A percentile compares a stretch with the other conserved stretches of the same genome.
Conservation (phyloP, 2,329 filamentous ascomycete genomes). For the Spiromastix sp. region DNA sequence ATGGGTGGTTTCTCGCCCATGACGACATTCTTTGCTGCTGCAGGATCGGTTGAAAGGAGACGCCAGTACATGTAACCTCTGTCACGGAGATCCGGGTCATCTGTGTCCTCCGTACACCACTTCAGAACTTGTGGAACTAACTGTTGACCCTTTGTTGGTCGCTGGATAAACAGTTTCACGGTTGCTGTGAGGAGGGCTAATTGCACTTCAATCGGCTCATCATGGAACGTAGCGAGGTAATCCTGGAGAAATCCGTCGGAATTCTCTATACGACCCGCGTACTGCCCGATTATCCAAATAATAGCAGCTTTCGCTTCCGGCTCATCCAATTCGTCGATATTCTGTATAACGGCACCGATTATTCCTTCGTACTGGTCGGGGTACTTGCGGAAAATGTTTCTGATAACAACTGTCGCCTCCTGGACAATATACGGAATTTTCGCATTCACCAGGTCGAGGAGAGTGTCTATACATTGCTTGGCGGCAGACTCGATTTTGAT, state of each 20-base stretch:
- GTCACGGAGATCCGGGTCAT: slow-evolving; percentile 92
- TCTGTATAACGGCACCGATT: slow-evolving; percentile 89
- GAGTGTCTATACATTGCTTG: slow-evolving; percentile 78
- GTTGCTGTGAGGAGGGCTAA: slow-evolving; percentile 89
- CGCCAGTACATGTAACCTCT: slow-evolving; percentile 99
- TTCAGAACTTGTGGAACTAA: slow-evolving; percentile 91
- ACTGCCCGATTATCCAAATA: slow-evolving; percentile 99
- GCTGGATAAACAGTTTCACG: slow-evolving; percentile 94
- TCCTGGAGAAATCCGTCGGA: slow-evolving; percentile 89
- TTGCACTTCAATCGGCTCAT: slow-evolving; percentile 93
- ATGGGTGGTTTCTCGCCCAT: slow-evolving; percentile 98
- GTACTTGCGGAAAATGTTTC: slow-evolving; percentile 98
- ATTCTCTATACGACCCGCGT: slow-evolving; percentile 95
- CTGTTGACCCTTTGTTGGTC: slow-evolving; percentile 86
- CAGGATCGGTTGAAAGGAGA: slow-evolving; percentile 82
- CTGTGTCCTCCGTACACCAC: slow-evolving; percentile 98
- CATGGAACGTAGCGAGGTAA: slow-evolving; percentile 85
- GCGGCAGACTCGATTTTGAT: slow-evolving; percentile 98
- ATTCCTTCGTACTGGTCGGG: slow-evolving; percentile 98
- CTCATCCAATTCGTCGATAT: slow-evolving; percentile 91
- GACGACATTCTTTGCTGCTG: slow-evolving; percentile 73
- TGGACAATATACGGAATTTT: slow-evolving; percentile 98
- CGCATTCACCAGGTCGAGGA: slow-evolving; percentile 89
- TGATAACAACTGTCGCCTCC: slow-evolving; percentile 95
- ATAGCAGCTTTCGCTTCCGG: slow-evolving; percentile 97